Conservation (phyloP, 805 yeast species). For the Wickerhamiella kazuoi region DNA sequence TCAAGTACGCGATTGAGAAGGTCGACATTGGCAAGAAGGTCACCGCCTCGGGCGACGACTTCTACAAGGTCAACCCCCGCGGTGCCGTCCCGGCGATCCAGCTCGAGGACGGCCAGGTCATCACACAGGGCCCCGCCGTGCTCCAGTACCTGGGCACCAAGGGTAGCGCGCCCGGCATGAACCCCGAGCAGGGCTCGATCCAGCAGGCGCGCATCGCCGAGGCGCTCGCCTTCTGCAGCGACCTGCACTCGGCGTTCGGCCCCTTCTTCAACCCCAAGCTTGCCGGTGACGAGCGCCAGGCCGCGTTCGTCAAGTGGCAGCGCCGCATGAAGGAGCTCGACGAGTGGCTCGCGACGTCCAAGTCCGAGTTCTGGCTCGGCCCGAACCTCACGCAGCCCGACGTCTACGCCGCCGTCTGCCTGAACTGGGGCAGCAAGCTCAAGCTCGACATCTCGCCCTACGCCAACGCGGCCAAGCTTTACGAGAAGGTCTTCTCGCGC, state of each 20-base stretch:
- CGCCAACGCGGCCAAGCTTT: conserved; percentile 2
- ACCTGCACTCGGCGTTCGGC: conserved; percentile 4
- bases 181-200: background rate
- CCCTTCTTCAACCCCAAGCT: background rate
- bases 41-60: conserved; percentile 4
- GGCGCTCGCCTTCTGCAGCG: conserved; percentile 1
- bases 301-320: background rate
- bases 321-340: conserved; percentile 4
- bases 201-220: conserved; percentile 3
- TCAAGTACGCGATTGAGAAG: conserved; percentile 3
- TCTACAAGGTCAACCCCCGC: conserved; percentile 5
- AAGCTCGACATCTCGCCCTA: conserved; percentile 2
- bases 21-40: conserved; percentile 1
- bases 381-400: conserved; percentile 7
- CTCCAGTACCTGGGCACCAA: conserved; percentile 3
- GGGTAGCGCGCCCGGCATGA: conserved; percentile 2
- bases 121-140: conserved; percentile 7
- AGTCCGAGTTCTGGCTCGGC: conserved; percentile 3
- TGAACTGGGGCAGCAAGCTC: conserved; percentile 4
- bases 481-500: conserved; percentile 3
- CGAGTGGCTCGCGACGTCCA: conserved; percentile 1
- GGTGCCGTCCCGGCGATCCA: conserved; percentile 9
- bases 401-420: conserved; percentile 5
- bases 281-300: background rate
- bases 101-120: conserved; percentile 5